Base-by-base conservation (phyloP, 495 filamentous ascomycete species). In the Aspergillus olivimuriae region DNA sequence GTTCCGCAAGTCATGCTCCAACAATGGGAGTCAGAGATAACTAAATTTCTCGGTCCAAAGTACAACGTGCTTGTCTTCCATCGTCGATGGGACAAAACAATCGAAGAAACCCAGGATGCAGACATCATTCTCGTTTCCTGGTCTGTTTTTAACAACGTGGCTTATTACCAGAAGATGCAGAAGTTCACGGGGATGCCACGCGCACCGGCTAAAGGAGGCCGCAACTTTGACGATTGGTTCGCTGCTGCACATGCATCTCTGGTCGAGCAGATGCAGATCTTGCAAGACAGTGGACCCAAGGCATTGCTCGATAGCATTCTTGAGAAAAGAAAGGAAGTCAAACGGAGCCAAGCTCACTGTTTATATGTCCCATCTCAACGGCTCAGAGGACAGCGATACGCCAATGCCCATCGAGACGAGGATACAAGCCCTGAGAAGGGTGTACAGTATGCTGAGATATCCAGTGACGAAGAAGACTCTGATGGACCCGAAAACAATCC, bases 21-120 rank as follows among this genome's bases (percentile, higher is more conserved):
- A 1, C 88, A 94, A 53, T 94, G 88, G 88, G 42, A 45, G 5
- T 51, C 52, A 0, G 84, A 92, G 48, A 73, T 80, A 3, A 16
- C 24, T 0, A 80, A 80, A 33, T 90, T 89, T 50, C 57, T 81
- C 1, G 68, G 60, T 1, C 18, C 21, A 0, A 50, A 46, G 0
- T 59, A 68, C 17, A 59, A 66, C 1, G 52, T 83, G 1, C 20
- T 83, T 4, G 45, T 60, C 2, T 68, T 83, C 41, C n/a, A n/a
- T n/a, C n/a, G n/a, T n/a, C n/a, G n/a, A n/a, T n/a, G n/a, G n/a
- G n/a, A n/a, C n/a, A n/a, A n/a, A n/a, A n/a, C n/a, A n/a, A n/a
- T n/a, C n/a, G n/a, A n/a, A n/a, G n/a, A n/a, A n/a, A n/a, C n/a
- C n/a, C 46, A 62, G 34, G n/a, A 59, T 0, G 76, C 79, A 1